Evolutionary conservation across 768 basidiomycete species (phyloP), one percentile per base, ranked within the genome.

Genomic region (Exsudoporus frostii): DNA sequence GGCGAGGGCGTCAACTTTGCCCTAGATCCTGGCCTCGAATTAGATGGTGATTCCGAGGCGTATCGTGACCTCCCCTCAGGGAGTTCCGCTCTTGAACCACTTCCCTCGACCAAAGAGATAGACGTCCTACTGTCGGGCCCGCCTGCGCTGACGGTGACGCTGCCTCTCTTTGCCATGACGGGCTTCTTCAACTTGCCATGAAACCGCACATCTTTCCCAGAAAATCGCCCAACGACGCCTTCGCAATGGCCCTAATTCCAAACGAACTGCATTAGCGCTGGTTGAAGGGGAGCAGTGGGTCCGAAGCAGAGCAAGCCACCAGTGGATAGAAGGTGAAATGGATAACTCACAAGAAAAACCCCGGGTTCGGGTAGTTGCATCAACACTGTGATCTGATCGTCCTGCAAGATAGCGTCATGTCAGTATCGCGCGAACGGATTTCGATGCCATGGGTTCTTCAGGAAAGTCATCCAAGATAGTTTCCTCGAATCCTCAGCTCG

Each of bases 201-300:
- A 63, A 92, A 89, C 7, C 73, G 79, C 10, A 94, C 91, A 52
- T 85, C 73, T 20, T 68, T 57, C 0, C 79, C 83, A 17, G 72
- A 71, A 64, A 94, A 92, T 6, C 82, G 78, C 10, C 91, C 91
- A 3, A 93, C 87, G 48, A 93, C 88, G 48, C 86, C 91, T 71
- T 94, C 91, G 63, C 91, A 94, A 59, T 85, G 88, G 5, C 92
- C 91, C 90, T 91, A 14, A 8, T 20, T 13, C 5, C 10, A 27
- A 27, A 27, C 5, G 32, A 4, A 29, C 29, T n/a, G 10, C 25
- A 37, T 59, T 24, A 56, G 63, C 11, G 8, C 11, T 24, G 27
- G 37, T 15, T 6, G n/a, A 22, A 40, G 48, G 15, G n/a, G 17
- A 32, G n/a, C 8, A 4, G 9, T 9, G 5, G 27, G 7, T 20